Conservation (phyloP, 2,329 filamentous ascomycete genomes). For the Penicillium sclerotigenum region DNA sequence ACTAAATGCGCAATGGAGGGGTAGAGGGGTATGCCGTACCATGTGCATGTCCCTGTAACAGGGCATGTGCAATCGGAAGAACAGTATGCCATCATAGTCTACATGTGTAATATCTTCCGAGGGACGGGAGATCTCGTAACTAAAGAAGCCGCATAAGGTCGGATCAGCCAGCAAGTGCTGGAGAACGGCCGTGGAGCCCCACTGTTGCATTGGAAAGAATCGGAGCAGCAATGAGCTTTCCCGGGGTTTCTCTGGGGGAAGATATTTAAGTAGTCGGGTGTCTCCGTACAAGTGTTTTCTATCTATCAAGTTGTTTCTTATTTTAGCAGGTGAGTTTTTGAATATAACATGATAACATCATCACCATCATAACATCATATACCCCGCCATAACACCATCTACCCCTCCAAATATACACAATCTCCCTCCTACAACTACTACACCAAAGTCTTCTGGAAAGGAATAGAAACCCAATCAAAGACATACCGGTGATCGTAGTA, state of each 20-base stretch:
- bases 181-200: conserved; percentile 31
- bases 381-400: conserved; percentile 21
- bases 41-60: background rate
- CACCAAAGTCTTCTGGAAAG: conserved; percentile 11
- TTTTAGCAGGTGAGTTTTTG: conserved; percentile 18
- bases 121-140: conserved; percentile 41
- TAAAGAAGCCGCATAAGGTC: conserved; percentile 23
- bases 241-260: conserved; percentile 17
- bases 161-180: conserved; percentile 31
- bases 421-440: background rate
- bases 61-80: background rate
- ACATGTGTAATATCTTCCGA: conserved; percentile 32
- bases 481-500: conserved; percentile 17
- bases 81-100: conserved; percentile 15
- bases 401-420: background rate
- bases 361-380: conserved; percentile 8
- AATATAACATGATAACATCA: background rate
- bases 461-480: conserved; percentile 1
- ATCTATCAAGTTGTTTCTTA: conserved; percentile 12
- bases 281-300: conserved; percentile 14
- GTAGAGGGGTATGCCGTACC: conserved; percentile 2
- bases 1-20: background rate
- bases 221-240: conserved; percentile 34
- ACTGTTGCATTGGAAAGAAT: conserved; percentile 40
- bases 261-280: conserved; percentile 26